Base-by-base conservation (phyloP, 2,329 filamentous ascomycete genomes). In the Apiospora marii region DNA sequence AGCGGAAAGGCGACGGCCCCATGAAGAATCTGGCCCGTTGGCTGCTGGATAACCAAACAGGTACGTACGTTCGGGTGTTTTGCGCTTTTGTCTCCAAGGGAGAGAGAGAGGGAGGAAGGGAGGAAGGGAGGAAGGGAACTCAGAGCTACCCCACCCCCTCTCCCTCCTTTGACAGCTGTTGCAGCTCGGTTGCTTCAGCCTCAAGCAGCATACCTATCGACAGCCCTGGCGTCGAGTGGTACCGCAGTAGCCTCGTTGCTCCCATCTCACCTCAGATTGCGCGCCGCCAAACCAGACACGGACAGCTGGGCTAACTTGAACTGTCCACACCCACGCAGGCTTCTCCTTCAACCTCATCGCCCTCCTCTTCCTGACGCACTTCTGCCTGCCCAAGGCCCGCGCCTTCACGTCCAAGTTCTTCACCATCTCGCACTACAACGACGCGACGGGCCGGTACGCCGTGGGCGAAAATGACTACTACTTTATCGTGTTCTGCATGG, bases 361-460 rank as follows among this genome's bases (percentile, higher is more conserved):
- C 72, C 91, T 97, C 76, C 90, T 98, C 75, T 91, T 93, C 81
- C 90, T 97, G 75, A 91, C 94, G 72, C 94, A 98, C 84, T 85
- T 92, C 78, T 92, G 92, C 80, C 94, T 98, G 81, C 95, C 96
- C 70, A 92, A 92, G 78, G 91, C 95, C 68, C 91, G 94, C 75
- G 86, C 89, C 70, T 91, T 93, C 79, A 97, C 95, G n/a, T 88
- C 89, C 79, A 96, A 95, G 77, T 98, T 98, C 86, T 95, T 97
- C 84, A 89, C 91, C 72, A 89, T 98, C 73, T 95, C 94, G 72
- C 96, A 98, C 85, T 92, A 92, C 83, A 93, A 96, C 80, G 84
- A 90, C 0, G 80, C 85, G 10, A 90, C 91, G 0, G 91, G 90
- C 64, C 84, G 89, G 74, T 98, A 98, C 82, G 90, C 89, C 67